Evolutionary conservation across 129 eudicot species (phyloP).

Genomic region (Calendula officinalis): DNA sequence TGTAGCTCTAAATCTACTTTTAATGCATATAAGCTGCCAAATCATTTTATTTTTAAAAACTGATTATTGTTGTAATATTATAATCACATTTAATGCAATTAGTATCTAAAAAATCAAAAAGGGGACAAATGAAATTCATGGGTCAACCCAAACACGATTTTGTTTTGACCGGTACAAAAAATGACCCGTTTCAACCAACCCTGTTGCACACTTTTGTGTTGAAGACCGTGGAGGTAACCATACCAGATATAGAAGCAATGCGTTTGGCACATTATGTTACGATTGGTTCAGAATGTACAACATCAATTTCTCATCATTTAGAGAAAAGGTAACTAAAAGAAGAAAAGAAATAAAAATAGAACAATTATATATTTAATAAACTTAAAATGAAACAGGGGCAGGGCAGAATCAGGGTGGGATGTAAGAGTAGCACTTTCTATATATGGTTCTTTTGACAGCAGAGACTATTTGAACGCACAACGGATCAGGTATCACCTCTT

Average conservation of each 20-base stretch:
- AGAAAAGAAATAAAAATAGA: neutral
- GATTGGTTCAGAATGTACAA: slow-evolving; percentile 82
- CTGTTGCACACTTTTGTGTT: neutral
- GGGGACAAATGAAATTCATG: neutral
- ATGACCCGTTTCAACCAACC: neutral
- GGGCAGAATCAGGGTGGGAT: slow-evolving; percentile 76
- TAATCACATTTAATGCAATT: neutral
- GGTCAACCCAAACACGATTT: neutral
- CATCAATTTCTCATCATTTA: slow-evolving; percentile 62
- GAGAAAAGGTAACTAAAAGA: slow-evolving; percentile 52
- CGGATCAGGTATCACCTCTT: slow-evolving; percentile 53
- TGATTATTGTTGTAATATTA: neutral
- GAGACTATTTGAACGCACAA: slow-evolving; percentile 92
- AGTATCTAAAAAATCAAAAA: neutral
- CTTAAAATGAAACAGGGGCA: slow-evolving; percentile 41
- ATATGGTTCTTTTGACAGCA: slow-evolving; percentile 71
- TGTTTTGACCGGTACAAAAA: neutral
- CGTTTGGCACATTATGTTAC: slow-evolving; percentile 93
- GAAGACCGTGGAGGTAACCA: slow-evolving; percentile 68
- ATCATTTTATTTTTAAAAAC: neutral
- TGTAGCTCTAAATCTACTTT: neutral
- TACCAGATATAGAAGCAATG: slow-evolving; percentile 90
- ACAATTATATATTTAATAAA: slow-evolving; percentile 6
- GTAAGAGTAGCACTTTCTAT: slow-evolving; percentile 80
- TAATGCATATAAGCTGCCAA: neutral